A percentile compares a stretch with the other conserved stretches of the same genome.
Conservation (phyloP, 2,329 filamentous ascomycete species). For the Ampelomyces quisqualis region DNA sequence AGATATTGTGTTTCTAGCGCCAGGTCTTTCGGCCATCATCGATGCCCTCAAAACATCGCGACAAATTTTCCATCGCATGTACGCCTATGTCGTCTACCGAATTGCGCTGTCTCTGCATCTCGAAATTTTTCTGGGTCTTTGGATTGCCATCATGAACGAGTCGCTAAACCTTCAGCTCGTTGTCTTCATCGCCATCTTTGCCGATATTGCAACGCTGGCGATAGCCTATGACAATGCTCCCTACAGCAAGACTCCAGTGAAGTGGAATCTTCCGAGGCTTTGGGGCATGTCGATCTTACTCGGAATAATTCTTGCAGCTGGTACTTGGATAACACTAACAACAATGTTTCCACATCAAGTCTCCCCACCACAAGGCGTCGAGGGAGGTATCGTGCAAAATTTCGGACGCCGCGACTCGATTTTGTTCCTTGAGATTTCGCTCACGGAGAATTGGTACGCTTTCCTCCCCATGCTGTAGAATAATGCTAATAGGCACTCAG, state of each 20-base stretch:
- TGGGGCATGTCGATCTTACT: constrained; percentile 90
- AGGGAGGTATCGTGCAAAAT: constrained; percentile 87
- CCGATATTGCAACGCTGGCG: constrained; percentile 85
- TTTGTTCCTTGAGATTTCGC: constrained; percentile 84
- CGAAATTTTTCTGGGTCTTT: constrained; percentile 87
- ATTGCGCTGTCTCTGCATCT: constrained; percentile 89
- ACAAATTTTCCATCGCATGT: constrained; percentile 97
- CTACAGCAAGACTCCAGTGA: constrained; percentile 81
- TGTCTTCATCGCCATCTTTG: constrained; percentile 93
- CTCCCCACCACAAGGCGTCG: constrained; percentile 52
- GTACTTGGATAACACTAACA: constrained; percentile 86
- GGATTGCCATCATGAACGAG: constrained; percentile 85
- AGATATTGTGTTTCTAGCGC: constrained; percentile 91
- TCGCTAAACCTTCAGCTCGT: constrained; percentile 83
- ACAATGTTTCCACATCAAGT: constrained; percentile 66
- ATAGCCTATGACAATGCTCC: constrained; percentile 94
- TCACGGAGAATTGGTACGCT: constrained; percentile 96
- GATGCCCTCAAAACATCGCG: constrained; percentile 89
- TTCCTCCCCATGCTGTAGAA: too few relatives aligned
- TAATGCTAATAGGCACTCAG: too few relatives aligned
- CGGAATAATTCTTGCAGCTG: constrained; percentile 75
- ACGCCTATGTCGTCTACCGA: constrained; percentile 93
- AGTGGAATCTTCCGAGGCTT: constrained; percentile 92
- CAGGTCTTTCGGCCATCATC: constrained; percentile 88
- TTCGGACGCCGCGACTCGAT: constrained; percentile 79